A percentile compares a stretch with the other conserved stretches of the same genome.
Conservation (phyloP, 2,329 filamentous ascomycete genomes). For the Didymella pinodella region DNA sequence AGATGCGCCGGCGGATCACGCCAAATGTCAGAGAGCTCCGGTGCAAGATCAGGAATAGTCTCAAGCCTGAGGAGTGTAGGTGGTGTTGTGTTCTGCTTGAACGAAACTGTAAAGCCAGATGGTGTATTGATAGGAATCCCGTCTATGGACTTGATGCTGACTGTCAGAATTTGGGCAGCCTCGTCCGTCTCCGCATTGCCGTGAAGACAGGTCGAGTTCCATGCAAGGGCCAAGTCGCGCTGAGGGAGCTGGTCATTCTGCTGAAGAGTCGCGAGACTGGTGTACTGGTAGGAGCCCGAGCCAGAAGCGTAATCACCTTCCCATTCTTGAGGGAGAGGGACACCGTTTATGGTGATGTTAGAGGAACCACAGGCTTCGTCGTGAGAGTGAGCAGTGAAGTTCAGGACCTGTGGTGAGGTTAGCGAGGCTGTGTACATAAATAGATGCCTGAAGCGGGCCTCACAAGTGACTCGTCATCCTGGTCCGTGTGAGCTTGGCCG, state of each 20-base stretch:
- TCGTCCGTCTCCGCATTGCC: constrained; percentile 37
- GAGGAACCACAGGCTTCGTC: constrained; percentile 50
- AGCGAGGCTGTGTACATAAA: constrained; percentile 33
- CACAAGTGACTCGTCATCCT: constrained; percentile 53
- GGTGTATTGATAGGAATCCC: constrained; percentile 41
- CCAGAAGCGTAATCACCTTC: constrained; percentile 48
- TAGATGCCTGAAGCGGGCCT: constrained; percentile 49
- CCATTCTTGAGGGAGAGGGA: constrained; percentile 50
- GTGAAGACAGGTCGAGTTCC: constrained; percentile 52
- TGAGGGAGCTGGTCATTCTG: constrained; percentile 46
- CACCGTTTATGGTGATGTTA: constrained; percentile 55
- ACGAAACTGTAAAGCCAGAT: constrained; percentile 52
- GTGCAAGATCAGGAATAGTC: constrained; percentile 40
- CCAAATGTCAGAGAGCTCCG: constrained; percentile 46
- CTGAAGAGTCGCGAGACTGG: constrained; percentile 38
- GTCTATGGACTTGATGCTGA: constrained; percentile 52
- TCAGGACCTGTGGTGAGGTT: constrained; percentile 51
- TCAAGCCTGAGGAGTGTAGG: constrained; percentile 50
- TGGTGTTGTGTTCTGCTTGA: constrained; percentile 49
- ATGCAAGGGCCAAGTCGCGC: constrained; percentile 50
- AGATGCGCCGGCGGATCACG: constrained; percentile 48
- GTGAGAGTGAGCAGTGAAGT: constrained; percentile 51
- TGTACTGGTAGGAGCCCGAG: constrained; percentile 41
- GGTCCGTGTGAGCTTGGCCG: constrained; percentile 48
- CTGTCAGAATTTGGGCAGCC: constrained; percentile 50